These are phyloP conservation scores for Orobanche coerulescens DNA, from an alignment of 257 asterid species.

Conservation along the genomic window DNA sequence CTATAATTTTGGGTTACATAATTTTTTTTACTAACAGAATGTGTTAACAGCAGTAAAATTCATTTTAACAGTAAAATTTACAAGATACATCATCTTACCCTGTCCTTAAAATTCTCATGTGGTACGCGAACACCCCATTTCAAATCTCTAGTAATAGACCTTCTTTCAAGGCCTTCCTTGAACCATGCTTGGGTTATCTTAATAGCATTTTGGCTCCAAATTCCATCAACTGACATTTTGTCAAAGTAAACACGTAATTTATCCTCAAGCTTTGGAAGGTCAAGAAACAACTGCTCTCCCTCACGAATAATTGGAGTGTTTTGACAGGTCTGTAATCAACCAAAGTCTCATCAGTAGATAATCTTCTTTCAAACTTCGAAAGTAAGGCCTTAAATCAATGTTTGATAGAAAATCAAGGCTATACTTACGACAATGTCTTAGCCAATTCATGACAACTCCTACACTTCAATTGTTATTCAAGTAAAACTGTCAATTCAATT, in stretches of 20 bases:
- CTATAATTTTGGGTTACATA: too few relatives aligned
- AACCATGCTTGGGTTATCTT: slow-evolving; percentile 83
- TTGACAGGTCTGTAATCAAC: slow-evolving; percentile 53
- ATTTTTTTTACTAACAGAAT: too few relatives aligned
- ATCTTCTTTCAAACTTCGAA: too few relatives aligned
- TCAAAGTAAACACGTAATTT: slow-evolving; percentile 53
- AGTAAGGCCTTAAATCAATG: neutral
- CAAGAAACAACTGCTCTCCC: slow-evolving; percentile 81
- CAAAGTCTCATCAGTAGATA: too few relatives aligned
- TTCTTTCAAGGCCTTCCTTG: slow-evolving; percentile 62
- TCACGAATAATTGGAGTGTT: slow-evolving; percentile 57
- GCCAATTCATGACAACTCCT: neutral
- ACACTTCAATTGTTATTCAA: too few relatives aligned
- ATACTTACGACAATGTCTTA: neutral
- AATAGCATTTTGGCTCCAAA: slow-evolving; percentile 96
- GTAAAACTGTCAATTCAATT: too few relatives aligned
- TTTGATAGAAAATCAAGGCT: neutral
- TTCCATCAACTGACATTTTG: slow-evolving; percentile 64
- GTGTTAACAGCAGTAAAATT: slow-evolving; percentile 11
- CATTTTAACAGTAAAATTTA: too few relatives aligned
- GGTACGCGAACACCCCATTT: slow-evolving; percentile 99
- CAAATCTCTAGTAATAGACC: slow-evolving; percentile 88
- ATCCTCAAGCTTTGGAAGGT: slow-evolving; percentile 73
- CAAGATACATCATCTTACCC: too few relatives aligned
- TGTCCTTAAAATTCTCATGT: slow-evolving; percentile 64